phyloP scores from a whole-genome alignment of 306 rosid species.

The Vigna angularis region DNA sequence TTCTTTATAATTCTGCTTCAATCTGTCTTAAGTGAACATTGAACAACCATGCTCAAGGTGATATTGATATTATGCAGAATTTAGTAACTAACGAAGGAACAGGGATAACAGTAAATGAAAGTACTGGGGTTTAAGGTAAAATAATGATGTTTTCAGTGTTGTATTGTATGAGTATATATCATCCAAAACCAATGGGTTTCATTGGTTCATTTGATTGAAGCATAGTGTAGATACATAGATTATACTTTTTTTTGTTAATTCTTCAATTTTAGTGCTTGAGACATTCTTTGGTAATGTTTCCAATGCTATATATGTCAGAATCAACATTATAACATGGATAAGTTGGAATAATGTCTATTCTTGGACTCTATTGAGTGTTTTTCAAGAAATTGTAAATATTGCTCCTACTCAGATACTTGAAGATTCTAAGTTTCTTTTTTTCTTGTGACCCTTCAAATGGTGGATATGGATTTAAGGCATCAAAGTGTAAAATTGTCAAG shows the following conservation, averaged over 20 bases:
- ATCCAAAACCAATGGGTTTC: neutral
- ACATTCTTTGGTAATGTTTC: too few species aligned
- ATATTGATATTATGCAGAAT: neutral
- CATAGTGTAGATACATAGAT: neutral
- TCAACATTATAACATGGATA: too few species aligned
- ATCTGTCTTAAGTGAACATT: neutral
- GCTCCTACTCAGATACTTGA: neutral
- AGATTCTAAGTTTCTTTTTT: neutral
- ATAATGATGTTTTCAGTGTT: neutral
- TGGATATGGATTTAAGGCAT: neutral
- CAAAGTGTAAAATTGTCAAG: neutral
- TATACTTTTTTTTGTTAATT: too few species aligned
- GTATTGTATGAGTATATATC: neutral
- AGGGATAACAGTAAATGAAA: neutral
- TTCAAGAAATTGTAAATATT: neutral
- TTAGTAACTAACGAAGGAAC: neutral
- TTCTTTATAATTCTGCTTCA: neutral
- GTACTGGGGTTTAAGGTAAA: neutral
- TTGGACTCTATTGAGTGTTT: too few species aligned
- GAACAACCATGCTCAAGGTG: neutral
- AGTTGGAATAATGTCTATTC: too few species aligned
- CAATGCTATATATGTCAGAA: too few species aligned
- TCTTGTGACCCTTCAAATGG: too few species aligned
- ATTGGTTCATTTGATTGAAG: neutral
- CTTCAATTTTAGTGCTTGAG: too few species aligned